phyloP scores from a whole-genome alignment of 2,329 filamentous ascomycete species.

The Phyllosticta ampelicida region DNA sequence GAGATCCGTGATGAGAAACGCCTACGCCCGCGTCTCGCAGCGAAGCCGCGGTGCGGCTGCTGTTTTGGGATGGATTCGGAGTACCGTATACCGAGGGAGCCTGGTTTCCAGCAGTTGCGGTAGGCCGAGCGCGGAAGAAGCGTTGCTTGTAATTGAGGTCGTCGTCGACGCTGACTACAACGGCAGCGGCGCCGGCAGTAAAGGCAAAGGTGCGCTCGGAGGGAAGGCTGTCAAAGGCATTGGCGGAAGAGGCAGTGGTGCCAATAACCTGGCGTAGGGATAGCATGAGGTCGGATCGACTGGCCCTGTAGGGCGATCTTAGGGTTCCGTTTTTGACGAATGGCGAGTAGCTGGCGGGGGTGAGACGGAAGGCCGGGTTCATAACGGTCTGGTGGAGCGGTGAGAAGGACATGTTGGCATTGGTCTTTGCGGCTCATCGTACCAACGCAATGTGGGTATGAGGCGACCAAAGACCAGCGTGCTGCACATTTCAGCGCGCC shows the following conservation, averaged over 20 bases:
- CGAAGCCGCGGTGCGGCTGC: constrained; percentile 46
- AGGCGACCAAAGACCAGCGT: neutral
- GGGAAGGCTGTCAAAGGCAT: constrained; percentile 73
- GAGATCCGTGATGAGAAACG: constrained; percentile 34
- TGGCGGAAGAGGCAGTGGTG: constrained; percentile 74
- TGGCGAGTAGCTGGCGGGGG: constrained; percentile 59
- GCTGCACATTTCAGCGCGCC: constrained; percentile 1
- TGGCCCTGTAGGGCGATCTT: constrained; percentile 48
- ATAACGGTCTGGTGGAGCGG: constrained; percentile 11
- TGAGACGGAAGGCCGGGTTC: constrained; percentile 8
- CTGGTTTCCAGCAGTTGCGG: constrained; percentile 54
- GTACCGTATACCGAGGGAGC: constrained; percentile 42
- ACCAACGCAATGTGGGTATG: constrained; percentile 7
- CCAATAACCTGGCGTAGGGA: constrained; percentile 79
- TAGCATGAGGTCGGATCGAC: constrained; percentile 41
- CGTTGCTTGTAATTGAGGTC: constrained; percentile 58
- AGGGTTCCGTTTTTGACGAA: constrained; percentile 47
- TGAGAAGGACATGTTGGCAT: constrained; percentile 8
- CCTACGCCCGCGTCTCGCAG: constrained; percentile 39
- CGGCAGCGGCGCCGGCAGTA: constrained; percentile 86
- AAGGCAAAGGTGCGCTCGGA: constrained; percentile 68
- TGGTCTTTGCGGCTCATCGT: constrained; percentile 6
- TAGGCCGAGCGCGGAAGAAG: constrained; percentile 80
- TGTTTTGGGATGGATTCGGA: constrained; percentile 46
- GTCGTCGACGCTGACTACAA: constrained; percentile 69